phyloP scores from a whole-genome alignment of 177 flowering plant species.

The Vitis hybrid region DNA sequence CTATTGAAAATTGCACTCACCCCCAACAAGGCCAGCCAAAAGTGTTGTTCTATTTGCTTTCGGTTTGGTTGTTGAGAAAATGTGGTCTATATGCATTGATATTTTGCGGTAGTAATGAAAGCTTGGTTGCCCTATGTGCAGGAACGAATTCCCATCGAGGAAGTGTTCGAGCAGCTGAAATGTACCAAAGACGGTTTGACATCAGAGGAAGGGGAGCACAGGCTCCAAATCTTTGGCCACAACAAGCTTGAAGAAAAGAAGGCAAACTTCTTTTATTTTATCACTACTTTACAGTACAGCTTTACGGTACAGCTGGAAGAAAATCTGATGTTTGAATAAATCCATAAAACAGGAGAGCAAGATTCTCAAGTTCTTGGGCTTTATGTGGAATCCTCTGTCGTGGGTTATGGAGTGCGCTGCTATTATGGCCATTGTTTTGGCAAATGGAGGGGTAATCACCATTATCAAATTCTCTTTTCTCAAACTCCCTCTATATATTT shows the following conservation, averaged over 20 bases:
- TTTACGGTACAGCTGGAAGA: no score
- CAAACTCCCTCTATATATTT: neutral
- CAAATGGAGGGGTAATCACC: constrained; percentile 42
- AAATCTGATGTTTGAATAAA: neutral
- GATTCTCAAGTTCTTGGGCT: constrained; percentile 45
- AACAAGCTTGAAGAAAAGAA: constrained; percentile 55
- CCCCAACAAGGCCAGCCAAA: no score
- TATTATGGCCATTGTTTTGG: constrained; percentile 50
- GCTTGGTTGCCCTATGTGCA: constrained; percentile 6
- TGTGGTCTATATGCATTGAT: neutral
- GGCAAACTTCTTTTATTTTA: neutral
- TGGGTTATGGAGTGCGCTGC: constrained; percentile 59
- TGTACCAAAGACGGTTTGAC: constrained; percentile 40
- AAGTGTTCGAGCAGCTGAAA: constrained; percentile 43
- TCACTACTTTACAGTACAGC: neutral
- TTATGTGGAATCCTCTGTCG: constrained; percentile 58
- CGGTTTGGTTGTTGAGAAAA: neutral
- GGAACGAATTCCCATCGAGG: constrained; percentile 47
- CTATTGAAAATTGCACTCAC: no score
- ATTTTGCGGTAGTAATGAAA: no score
- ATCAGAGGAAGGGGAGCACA: constrained; percentile 31
- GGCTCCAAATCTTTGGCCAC: constrained; percentile 43
- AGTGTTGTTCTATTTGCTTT: neutral
- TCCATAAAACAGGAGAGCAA: constrained; percentile 29
- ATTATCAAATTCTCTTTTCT: neutral